These are phyloP conservation scores for Diaporthe sp. DNA, from an alignment of 2,329 filamentous ascomycete genomes.

Conservation along the genomic window DNA sequence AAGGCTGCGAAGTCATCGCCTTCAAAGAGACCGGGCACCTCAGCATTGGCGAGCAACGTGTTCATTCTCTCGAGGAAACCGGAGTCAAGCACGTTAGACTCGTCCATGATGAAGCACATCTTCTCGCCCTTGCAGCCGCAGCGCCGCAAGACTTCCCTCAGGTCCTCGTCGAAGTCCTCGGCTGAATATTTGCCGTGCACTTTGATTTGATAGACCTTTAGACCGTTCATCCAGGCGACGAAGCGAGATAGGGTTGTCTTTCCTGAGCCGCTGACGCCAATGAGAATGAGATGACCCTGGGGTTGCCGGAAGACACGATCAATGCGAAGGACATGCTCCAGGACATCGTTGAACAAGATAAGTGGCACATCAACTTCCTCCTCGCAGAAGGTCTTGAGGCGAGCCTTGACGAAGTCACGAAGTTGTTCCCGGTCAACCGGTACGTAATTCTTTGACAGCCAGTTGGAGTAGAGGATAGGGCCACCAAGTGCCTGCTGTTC, in stretches of 20 bases:
- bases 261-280: conserved; percentile 97
- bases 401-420: conserved; percentile 96
- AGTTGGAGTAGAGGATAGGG: conserved; percentile 98
- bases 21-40: conserved; percentile 98
- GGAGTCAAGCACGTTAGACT: conserved; percentile 97
- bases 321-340: conserved; percentile 98
- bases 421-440: conserved; percentile 96
- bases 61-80: conserved; percentile 99
- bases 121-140: conserved; percentile 99
- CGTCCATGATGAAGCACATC: conserved; percentile 99
- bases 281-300: conserved; percentile 97
- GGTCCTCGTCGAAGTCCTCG: conserved; percentile 98
- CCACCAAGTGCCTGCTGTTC: conserved; percentile 89
- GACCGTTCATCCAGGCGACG: conserved; percentile 99
- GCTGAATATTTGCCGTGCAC: conserved; percentile 98
- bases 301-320: conserved; percentile 99
- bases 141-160: conserved; percentile 91
- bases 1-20: conserved; percentile 98
- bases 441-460: conserved; percentile 98
- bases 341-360: conserved; percentile 98
- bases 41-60: conserved; percentile 97
- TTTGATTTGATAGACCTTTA: conserved; percentile 99
- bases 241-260: conserved; percentile 99
- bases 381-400: conserved; percentile 98
- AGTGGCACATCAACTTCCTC: conserved; percentile 99